Conservation (phyloP, 352 stramenopile species). For the Thalassiosira pacifica region DNA sequence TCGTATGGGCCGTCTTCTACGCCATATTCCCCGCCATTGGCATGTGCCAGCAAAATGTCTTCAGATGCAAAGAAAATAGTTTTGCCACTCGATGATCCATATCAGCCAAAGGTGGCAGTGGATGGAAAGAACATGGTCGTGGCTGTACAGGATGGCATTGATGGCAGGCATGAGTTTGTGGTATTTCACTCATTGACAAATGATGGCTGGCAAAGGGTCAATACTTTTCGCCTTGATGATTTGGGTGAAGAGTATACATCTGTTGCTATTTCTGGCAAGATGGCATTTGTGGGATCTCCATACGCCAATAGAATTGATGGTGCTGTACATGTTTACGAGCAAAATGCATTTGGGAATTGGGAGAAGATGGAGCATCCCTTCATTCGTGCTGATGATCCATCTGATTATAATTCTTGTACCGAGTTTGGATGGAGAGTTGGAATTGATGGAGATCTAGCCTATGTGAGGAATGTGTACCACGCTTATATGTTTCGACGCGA, state of each 20-base stretch:
- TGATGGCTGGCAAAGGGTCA: neutral
- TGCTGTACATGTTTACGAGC: conserved; percentile 16
- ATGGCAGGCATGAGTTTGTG: neutral
- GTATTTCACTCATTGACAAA: conserved; percentile 24
- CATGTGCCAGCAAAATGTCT: conserved; percentile 9
- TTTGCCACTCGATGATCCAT: conserved; percentile 2
- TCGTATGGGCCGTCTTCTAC: neutral
- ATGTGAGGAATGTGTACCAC: neutral
- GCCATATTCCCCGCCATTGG: neutral
- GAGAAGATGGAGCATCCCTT: conserved; percentile 8
- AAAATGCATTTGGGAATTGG: conserved; percentile 10
- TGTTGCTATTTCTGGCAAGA: conserved; percentile 15
- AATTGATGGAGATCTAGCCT: conserved; percentile 30
- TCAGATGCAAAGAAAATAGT: neutral
- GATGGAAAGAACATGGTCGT: conserved; percentile 9
- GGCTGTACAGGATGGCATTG: neutral
- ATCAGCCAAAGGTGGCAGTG: neutral
- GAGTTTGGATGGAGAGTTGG: neutral
- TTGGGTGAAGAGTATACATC: neutral
- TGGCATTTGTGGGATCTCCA: conserved; percentile 10
- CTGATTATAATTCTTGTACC: too few species aligned
- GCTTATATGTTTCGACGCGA: neutral
- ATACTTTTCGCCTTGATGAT: neutral
- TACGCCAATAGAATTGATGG: neutral
- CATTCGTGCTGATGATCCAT: neutral